These are phyloP conservation scores for Ordospora pajunii DNA, from an alignment of 371 early-diverging fungal species.

Conservation along the genomic window DNA sequence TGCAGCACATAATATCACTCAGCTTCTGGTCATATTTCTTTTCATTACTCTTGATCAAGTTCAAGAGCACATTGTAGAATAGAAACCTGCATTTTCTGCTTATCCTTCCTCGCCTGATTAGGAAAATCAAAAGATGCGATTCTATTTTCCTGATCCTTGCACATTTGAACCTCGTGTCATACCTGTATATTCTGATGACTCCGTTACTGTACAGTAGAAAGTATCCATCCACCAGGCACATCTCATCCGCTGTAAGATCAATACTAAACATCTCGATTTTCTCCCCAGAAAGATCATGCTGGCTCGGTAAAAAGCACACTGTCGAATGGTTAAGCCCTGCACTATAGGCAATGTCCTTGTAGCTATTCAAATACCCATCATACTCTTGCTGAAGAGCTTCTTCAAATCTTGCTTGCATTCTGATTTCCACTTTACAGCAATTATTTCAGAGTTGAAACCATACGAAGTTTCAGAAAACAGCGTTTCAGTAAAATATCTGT, in stretches of 20 bases:
- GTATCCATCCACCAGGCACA: neutral
- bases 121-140: neutral
- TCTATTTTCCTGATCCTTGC: neutral
- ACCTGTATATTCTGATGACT: neutral
- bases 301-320: neutral
- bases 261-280: neutral
- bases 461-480: neutral
- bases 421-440: too few relatives aligned
- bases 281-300: neutral
- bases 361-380: too few relatives aligned
- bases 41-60: neutral
- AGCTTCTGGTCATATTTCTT: neutral
- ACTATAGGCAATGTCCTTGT: neutral
- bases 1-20: neutral
- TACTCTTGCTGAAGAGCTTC: too few relatives aligned
- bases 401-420: too few relatives aligned
- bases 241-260: neutral
- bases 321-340: neutral
- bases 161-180: neutral
- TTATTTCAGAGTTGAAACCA: too few relatives aligned
- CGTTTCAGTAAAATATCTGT: neutral
- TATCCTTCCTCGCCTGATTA: neutral
- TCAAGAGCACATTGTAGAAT: neutral
- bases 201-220: neutral
- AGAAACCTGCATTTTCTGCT: neutral